Evolutionary conservation across 768 basidiomycete genomes (phyloP), one percentile per base, ranked within the genome.

Genomic region (Pleurotus djamor): DNA sequence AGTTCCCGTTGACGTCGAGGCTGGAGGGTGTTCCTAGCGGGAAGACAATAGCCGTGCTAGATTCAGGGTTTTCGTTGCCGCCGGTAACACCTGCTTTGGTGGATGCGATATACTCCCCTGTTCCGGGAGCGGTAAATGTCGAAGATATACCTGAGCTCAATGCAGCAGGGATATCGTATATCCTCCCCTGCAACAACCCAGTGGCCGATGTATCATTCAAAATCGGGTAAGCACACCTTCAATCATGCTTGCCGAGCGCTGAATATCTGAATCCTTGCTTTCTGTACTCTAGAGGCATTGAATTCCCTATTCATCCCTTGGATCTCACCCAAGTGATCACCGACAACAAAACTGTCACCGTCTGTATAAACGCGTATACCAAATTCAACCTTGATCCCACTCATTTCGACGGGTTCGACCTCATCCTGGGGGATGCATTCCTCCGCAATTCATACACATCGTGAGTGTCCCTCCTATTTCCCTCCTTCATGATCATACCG

Each of bases 381-480:
- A 77, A 76, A 50, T 61, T 69, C 13, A 58, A 61, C 12, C 77
- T 78, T 8, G 66, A 72, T 52, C 64, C 45, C 17, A 47, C 66
- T 34, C 80, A 79, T 63, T 73, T 80, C 58, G 79, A 78, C 10
- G 72, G 77, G 10, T 90, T 78, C 61, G 88, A 90, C 65, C 79
- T 87, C 68, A 80, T 91, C 48, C 74, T 91, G 48, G 89, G 89
- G 57, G 90, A 90, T 86, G 79, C 83, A 7, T 90, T 89, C 73
- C 70, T 87, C 87, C 63, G 65, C 85, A 56, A 56, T 32, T 21
- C 38, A 77, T 5, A 28, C 52, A 0, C 17, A 45, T 32, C 49
- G 63, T 64, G 43, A 47, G 44, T 37, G 17, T n/a, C 56, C 43
- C 14, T 28, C 51, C 41, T n/a, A n/a, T n/a, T n/a, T n/a, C n/a